Conservation (phyloP, 495 filamentous ascomycete species). For the Tuber indicum region DNA sequence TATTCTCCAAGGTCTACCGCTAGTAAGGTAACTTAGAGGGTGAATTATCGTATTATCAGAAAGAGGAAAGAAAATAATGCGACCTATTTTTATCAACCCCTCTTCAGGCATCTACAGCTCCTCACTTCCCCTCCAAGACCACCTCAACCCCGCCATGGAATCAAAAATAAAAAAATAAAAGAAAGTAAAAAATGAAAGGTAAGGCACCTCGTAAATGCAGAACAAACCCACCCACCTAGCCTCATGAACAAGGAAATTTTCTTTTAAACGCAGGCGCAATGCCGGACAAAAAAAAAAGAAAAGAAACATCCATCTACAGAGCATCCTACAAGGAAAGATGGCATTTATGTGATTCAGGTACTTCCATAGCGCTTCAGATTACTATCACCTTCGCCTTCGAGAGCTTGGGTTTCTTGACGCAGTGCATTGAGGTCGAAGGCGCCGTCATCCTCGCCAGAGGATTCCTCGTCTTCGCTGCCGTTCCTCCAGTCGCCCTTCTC, state of each 20-base stretch:
- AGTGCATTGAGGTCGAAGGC: constrained; percentile 73
- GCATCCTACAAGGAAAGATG: constrained; percentile 24
- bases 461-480: constrained; percentile 58
- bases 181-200: constrained; percentile 17
- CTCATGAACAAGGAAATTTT: constrained; percentile 1
- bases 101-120: background rate
- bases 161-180: constrained; percentile 8
- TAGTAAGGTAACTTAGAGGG: background rate
- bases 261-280: constrained; percentile 9
- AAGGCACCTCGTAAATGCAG: constrained; percentile 19
- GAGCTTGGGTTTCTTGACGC: constrained; percentile 62
- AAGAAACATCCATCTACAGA: constrained; percentile 29
- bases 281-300: constrained; percentile 34
- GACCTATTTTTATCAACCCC: background rate
- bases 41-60: background rate
- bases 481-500: constrained; percentile 89
- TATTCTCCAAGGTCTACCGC: background rate
- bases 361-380: constrained; percentile 36
- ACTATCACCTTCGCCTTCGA: constrained; percentile 45
- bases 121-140: background rate
- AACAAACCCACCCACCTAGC: constrained; percentile 7
- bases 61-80: background rate
- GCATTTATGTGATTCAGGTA: constrained; percentile 14
- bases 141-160: background rate
- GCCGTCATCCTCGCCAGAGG: constrained; percentile 54